phyloP scores from a whole-genome alignment of 352 stramenopile species.

The Globisporangium nodosum region DNA sequence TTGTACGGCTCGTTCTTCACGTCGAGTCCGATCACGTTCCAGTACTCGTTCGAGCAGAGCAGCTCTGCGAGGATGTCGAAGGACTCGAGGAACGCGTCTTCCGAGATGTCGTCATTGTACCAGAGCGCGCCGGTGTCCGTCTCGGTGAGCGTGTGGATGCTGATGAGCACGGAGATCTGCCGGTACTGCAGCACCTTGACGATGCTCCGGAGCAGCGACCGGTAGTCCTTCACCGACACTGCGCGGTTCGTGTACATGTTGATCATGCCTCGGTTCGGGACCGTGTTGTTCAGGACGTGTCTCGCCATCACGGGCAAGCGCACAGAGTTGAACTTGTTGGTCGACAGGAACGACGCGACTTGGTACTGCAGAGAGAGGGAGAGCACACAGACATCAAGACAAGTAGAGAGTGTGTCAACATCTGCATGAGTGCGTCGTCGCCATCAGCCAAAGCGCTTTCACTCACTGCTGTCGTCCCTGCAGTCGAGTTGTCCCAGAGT shows the following conservation, averaged over 20 bases:
- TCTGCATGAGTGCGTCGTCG: too few relatives aligned
- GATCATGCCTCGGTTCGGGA: slow-evolving; percentile 39
- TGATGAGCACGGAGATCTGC: slow-evolving; percentile 63
- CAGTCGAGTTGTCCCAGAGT: slow-evolving; percentile 65
- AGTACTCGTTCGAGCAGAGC: slow-evolving; percentile 27
- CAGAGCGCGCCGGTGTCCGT: slow-evolving; percentile 45
- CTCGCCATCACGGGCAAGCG: slow-evolving; percentile 48
- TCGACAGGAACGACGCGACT: slow-evolving; percentile 46
- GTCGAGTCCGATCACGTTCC: slow-evolving; percentile 57
- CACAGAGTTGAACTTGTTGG: slow-evolving; percentile 75
- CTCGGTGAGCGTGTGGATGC: slow-evolving; percentile 51
- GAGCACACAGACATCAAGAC: background rate
- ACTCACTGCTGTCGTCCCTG: slow-evolving; percentile 47
- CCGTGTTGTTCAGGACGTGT: slow-evolving; percentile 33
- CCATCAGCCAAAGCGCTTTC: too few relatives aligned
- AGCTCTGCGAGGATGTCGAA: slow-evolving; percentile 25
- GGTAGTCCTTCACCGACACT: slow-evolving; percentile 60
- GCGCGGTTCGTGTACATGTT: slow-evolving; percentile 68
- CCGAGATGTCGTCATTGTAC: slow-evolving; percentile 49
- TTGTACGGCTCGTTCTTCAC: slow-evolving; percentile 58
- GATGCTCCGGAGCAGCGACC: slow-evolving; percentile 53
- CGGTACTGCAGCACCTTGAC: slow-evolving; percentile 55
- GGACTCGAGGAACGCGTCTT: slow-evolving; percentile 50
- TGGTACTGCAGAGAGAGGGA: slow-evolving; percentile 29
- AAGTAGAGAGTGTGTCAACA: background rate